Evolutionary conservation across 2,329 filamentous ascomycete species (phyloP).

Genomic region (Fonsecaea multimorphosa): DNA sequence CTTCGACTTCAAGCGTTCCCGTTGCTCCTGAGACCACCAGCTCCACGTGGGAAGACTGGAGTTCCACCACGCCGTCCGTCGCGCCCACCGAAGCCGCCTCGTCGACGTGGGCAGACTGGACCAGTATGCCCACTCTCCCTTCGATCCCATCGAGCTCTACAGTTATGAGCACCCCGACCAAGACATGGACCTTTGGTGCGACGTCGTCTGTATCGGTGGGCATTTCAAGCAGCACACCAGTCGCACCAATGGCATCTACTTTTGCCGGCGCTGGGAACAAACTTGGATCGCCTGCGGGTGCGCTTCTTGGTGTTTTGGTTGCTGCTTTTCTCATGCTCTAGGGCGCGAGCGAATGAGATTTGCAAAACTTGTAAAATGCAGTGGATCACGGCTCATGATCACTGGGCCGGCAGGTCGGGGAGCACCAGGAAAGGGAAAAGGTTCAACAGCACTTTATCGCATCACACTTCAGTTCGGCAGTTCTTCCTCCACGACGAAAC

Average conservation of each 20-base stretch:
- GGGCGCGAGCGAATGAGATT: neutral
- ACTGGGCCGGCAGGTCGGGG: neutral
- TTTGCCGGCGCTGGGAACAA: conserved; percentile 12
- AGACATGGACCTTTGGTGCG: conserved; percentile 8
- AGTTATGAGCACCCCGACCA: neutral
- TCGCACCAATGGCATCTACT: conserved; percentile 2
- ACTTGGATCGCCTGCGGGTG: conserved; percentile 9
- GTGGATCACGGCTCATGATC: neutral
- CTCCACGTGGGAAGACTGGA: conserved; percentile 12
- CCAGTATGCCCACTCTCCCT: neutral
- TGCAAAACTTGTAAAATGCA: neutral
- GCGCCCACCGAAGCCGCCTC: neutral
- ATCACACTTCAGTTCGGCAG: neutral
- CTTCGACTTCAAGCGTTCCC: neutral
- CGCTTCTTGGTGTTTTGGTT: neutral
- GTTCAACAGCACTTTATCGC: neutral
- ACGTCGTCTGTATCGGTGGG: conserved; percentile 2
- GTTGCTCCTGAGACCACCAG: conserved; percentile 2
- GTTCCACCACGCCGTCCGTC: neutral
- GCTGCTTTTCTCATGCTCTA: conserved; percentile 1
- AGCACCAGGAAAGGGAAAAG: neutral
- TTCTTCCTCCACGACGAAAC: neutral
- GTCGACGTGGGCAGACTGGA: conserved; percentile 16
- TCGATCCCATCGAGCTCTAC: neutral
- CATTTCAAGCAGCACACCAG: conserved; percentile 4